Percentiles rank a stretch among this genome's conserved stretches.
phyloP scores from a whole-genome alignment of 495 filamentous ascomycete genomes.

The Aeminium ludgeri region DNA sequence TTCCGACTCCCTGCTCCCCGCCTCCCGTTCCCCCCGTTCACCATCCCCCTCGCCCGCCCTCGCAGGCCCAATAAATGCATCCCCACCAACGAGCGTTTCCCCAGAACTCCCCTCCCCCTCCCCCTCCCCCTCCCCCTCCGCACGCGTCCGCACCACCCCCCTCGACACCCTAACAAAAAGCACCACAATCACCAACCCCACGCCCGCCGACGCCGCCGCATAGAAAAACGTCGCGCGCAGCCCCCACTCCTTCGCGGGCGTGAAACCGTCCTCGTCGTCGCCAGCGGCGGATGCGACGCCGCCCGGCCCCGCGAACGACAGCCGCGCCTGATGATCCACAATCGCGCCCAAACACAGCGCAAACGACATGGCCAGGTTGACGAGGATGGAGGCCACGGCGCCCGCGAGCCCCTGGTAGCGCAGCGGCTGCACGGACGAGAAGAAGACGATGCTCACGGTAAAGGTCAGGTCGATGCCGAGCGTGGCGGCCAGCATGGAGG shows the following conservation, averaged over 20 bases:
- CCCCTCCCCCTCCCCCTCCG: too few relatives aligned
- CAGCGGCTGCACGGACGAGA: constrained; percentile 55
- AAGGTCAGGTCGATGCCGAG: constrained; percentile 72
- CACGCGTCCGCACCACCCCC: background rate
- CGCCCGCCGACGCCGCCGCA: constrained; percentile 37
- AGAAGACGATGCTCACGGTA: constrained; percentile 71
- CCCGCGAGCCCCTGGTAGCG: constrained; percentile 62
- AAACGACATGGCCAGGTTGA: constrained; percentile 69
- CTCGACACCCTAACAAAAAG: constrained; percentile 42
- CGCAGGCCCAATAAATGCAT: too few relatives aligned
- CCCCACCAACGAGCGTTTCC: too few relatives aligned
- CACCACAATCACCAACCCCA: constrained; percentile 40
- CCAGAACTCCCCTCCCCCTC: too few relatives aligned
- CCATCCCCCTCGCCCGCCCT: too few relatives aligned
- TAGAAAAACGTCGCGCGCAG: constrained; percentile 58
- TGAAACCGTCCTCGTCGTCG: constrained; percentile 19
- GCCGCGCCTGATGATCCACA: constrained; percentile 35
- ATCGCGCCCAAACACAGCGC: constrained; percentile 64
- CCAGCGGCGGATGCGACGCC: background rate
- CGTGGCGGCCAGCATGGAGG: constrained; percentile 66
- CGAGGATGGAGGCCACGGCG: constrained; percentile 31
- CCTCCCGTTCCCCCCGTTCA: too few relatives aligned
- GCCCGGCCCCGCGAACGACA: too few relatives aligned
- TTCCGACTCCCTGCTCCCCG: too few relatives aligned
- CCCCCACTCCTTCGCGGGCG: constrained; percentile 23